Evolutionary conservation across 768 basidiomycete species (phyloP), one percentile per base, ranked within the genome.

Genomic region (Mrakia gelida): DNA sequence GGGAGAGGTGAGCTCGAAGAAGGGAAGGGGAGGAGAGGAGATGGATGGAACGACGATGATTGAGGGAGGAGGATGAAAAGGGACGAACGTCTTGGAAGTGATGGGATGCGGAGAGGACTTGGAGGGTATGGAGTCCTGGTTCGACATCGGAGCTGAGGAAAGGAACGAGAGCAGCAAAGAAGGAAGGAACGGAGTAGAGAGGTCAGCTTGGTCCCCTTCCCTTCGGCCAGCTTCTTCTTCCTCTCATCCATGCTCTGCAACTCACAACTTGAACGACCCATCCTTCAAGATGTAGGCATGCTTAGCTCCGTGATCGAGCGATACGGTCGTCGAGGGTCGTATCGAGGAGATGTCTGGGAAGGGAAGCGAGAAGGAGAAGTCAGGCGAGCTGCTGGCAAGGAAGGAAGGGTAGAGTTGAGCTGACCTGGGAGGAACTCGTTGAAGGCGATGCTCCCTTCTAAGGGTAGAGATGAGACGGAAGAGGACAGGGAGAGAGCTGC

Each of bases 341-440:
- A 56, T 73, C 26, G 71, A 73, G 28, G 54, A 41, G 41, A 56
- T 41, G 38, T 32, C 34, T 73, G 49, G 16, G 18, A 38, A 13
- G 52, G 18, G 54, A 32, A 56, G 49, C 30, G 21, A 23, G 13
- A 5, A n/a, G 4, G n/a, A 7, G 30, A 1, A 15, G 45, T 34
- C 23, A 54, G 45, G 49, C 45, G 26, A 71, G 70, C 70, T 32
- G 30, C 16, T 38, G 21, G 34, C 30, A 23, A 26, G 34, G 45
- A 45, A 45, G 54, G 54, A 54, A 1, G 54, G 54, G 21, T 5
- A 1, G 7, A 71, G 45, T 13, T n/a, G 28, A 38, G 41, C 73
- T 73, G 23, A 61, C 73, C 71, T 34, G 71, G 71, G 28, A 73
- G 73, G 59, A 56, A 26, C 56, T 73, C 56, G 54, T 73, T 73